Base-by-base conservation (phyloP, 306 rosid species). In the Glycine tomentella region DNA sequence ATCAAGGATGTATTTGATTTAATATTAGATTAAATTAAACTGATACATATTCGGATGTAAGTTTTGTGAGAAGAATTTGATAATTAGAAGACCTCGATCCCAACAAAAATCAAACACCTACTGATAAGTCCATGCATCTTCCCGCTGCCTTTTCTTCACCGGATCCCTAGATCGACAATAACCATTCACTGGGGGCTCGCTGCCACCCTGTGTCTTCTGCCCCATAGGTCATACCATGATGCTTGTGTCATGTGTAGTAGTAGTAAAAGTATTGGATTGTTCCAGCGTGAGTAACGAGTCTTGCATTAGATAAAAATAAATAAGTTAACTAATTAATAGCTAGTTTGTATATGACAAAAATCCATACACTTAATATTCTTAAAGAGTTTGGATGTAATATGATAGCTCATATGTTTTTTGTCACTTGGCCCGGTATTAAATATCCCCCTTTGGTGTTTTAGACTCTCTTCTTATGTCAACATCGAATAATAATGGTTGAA, bases 161-260 rank as follows among this genome's bases (percentile, higher is more conserved):
- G n/a, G n/a, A 33, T 70, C 74, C 46, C 31, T 6, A 20, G 72
- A 66, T 44, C 5, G 80, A 85, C 20, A 65, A 67, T 72, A 55
- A 76, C 83, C 33, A 77, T 72, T 61, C 42, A 61, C 11, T 51
- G 7, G 16, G 16, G 16, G 11, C 56, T 80, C 74, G 2, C 48
- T 69, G 73, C 81, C 16, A 59, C 42, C 12, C 50, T 67, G 14
- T 65, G 64, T 55, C 68, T 50, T 42, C 49, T 20, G 13, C 49
- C 40, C 48, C 72, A n/a, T 25, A 3, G 16, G 36, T 1, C 61
- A 15, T 53, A n/a, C 59, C 9, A 42, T 42, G 46, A 57, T 57
- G 63, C 63, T 57, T 57, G 6, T 25, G 14, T 10, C 5, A 5
- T 57, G 33, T 57, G 33, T 57, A 7, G n/a, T 25, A 59, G 33